These are phyloP conservation scores for Coemansia sp. DNA, from an alignment of 192 early-diverging fungal species.

Conservation along the genomic window DNA sequence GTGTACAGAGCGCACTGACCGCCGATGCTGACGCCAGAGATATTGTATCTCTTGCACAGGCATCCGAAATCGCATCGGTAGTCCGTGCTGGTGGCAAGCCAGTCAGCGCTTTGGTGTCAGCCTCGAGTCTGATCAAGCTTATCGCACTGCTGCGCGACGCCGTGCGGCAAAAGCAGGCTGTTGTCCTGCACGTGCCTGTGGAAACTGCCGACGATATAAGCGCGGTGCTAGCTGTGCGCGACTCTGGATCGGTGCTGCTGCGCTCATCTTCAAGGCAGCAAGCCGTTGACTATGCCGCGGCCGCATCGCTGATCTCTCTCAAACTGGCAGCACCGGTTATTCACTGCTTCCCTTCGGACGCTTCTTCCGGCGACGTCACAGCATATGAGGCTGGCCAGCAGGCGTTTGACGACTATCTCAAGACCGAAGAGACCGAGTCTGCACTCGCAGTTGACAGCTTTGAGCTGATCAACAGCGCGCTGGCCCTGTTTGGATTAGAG, in stretches of 20 bases:
- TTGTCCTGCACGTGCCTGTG: constrained; percentile 41
- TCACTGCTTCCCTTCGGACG: constrained; percentile 59
- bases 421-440: neutral
- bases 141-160: constrained; percentile 42
- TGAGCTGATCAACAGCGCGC: constrained; percentile 18
- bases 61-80: constrained; percentile 19
- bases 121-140: constrained; percentile 26
- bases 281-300: constrained; percentile 77
- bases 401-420: constrained; percentile 8
- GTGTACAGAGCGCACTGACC: constrained; percentile 16
- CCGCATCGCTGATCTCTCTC: constrained; percentile 72
- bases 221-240: constrained; percentile 71
- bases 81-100: neutral
- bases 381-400: constrained; percentile 26
- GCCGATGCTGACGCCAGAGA: neutral
- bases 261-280: constrained; percentile 76
- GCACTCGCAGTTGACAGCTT: neutral
- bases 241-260: constrained; percentile 76
- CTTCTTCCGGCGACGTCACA: constrained; percentile 29
- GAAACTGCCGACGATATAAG: constrained; percentile 43
- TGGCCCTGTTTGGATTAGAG: constrained; percentile 23
- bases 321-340: constrained; percentile 61
- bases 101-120: constrained; percentile 20
- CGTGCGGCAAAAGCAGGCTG: constrained; percentile 18
- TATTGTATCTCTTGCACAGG: constrained; percentile 21